These are phyloP conservation scores for Cladobotryum mycophilum DNA, from an alignment of 2,329 filamentous ascomycete genomes.

Conservation along the genomic window DNA sequence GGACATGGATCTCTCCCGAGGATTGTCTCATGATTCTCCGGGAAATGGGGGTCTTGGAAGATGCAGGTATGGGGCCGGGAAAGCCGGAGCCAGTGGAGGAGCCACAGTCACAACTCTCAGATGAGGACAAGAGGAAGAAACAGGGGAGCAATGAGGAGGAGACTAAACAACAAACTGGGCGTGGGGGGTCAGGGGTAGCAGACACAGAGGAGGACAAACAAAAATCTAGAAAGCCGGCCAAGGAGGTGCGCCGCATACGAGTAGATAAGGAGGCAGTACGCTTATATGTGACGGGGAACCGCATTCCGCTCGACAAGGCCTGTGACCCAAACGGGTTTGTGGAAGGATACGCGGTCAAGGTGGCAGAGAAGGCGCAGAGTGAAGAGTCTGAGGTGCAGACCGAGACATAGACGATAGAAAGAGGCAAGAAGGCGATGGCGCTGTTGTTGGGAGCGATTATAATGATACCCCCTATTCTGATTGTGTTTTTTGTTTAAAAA, in stretches of 20 bases:
- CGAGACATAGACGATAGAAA: conserved; percentile 5
- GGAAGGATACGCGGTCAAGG: conserved; percentile 55
- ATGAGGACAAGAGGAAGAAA: conserved; percentile 11
- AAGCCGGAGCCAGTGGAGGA: conserved; percentile 24
- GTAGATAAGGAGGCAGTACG: conserved; percentile 53
- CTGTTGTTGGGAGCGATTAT: conserved; percentile 3
- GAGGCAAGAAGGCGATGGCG: background rate
- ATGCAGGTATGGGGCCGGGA: conserved; percentile 44
- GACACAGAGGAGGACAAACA: conserved; percentile 19
- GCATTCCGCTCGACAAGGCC: conserved; percentile 56
- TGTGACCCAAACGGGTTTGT: conserved; percentile 73
- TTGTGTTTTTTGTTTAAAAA: background rate
- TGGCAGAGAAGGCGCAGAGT: conserved; percentile 27
- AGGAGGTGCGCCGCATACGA: conserved; percentile 40
- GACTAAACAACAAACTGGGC: conserved; percentile 1
- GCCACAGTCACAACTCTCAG: background rate
- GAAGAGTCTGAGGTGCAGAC: conserved; percentile 22
- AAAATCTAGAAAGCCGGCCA: conserved; percentile 22
- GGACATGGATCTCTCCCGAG: conserved; percentile 78
- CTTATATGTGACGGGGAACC: conserved; percentile 59
- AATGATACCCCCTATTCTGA: conserved; percentile 11
- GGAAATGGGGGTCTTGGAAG: conserved; percentile 68
- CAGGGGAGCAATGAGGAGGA: conserved; percentile 16
- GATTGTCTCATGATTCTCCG: conserved; percentile 74
- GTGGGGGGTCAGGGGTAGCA: conserved; percentile 9